Conservation (phyloP, 768 basidiomycete genomes). For the Solioccasus polychromus region DNA sequence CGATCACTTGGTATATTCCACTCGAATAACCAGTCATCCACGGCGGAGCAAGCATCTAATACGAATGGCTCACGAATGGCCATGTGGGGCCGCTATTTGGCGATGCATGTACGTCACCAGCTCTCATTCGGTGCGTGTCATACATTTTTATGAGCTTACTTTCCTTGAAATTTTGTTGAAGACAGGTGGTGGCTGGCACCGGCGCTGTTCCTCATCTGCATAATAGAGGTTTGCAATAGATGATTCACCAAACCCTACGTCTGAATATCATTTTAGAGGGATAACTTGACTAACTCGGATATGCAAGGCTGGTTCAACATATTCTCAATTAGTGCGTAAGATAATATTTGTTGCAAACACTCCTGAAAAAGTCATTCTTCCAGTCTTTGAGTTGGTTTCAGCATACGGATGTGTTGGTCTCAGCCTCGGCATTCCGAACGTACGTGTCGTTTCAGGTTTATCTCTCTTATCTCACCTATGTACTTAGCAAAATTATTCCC, state of each 20-base stretch:
- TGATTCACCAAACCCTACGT: not conserved
- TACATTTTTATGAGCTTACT: not conserved
- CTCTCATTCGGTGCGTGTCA: constrained; percentile 76
- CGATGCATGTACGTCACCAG: constrained; percentile 81
- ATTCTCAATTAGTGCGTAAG: constrained; percentile 65
- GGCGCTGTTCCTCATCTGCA: constrained; percentile 86
- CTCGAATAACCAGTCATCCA: constrained; percentile 46
- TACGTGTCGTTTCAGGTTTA: constrained; percentile 34
- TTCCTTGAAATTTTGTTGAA: constrained; percentile 28
- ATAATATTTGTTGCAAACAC: not conserved
- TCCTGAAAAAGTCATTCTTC: not conserved
- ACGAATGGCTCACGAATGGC: constrained; percentile 48
- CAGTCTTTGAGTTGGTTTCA: constrained; percentile 85
- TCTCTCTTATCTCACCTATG: constrained; percentile 3
- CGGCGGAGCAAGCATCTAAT: constrained; percentile 42
- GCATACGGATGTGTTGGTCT: constrained; percentile 90
- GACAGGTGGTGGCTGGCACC: constrained; percentile 96
- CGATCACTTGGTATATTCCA: constrained; percentile 80
- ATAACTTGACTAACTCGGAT: constrained; percentile 50
- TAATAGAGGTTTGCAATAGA: constrained; percentile 70
- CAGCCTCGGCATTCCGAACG: constrained; percentile 79
- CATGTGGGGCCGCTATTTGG: constrained; percentile 74
- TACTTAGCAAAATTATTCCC: constrained; percentile 70
- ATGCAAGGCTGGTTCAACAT: constrained; percentile 77
- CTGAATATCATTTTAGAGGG: constrained; percentile 41